A percentile compares a stretch with the other conserved stretches of the same genome.
Evolutionary conservation across 371 early-diverging fungal genomes (phyloP).

Genomic region (Circinella minor): DNA sequence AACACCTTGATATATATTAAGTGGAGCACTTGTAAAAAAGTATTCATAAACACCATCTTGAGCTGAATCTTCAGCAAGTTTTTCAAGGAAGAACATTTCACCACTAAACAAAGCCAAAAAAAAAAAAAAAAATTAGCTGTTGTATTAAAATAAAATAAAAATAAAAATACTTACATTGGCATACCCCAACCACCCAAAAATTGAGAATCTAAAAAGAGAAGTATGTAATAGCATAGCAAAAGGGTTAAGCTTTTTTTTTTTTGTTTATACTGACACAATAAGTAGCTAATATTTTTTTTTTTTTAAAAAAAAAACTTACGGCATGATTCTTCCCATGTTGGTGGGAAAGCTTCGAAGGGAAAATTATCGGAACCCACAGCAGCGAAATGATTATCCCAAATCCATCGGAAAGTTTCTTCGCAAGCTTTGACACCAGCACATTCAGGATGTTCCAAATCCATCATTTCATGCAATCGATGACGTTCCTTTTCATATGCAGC

Average conservation of each 20-base stretch:
- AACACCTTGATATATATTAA: conserved; percentile 47
- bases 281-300: no score
- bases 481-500: conserved; percentile 18
- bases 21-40: conserved; percentile 50
- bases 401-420: conserved; percentile 42
- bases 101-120: conserved; percentile 17
- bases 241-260: no score
- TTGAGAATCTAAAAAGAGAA: conserved; percentile 24
- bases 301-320: conserved; percentile 25
- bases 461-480: conserved; percentile 11
- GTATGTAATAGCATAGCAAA: no score
- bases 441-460: conserved; percentile 21
- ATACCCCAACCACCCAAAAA: conserved; percentile 48
- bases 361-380: conserved; percentile 41
- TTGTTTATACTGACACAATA: no score
- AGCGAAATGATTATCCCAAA: conserved; percentile 55
- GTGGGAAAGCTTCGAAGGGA: conserved; percentile 47
- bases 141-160: neutral
- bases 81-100: conserved; percentile 46
- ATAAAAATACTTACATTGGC: conserved; percentile 24
- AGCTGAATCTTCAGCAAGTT: conserved; percentile 43
- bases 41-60: conserved; percentile 41
- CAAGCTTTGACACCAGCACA: conserved; percentile 43
- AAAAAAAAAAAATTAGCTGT: neutral
- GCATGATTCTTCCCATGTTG: conserved; percentile 17